phyloP scores from a whole-genome alignment of 2,329 filamentous ascomycete genomes.

The Aspergillus proliferans region DNA sequence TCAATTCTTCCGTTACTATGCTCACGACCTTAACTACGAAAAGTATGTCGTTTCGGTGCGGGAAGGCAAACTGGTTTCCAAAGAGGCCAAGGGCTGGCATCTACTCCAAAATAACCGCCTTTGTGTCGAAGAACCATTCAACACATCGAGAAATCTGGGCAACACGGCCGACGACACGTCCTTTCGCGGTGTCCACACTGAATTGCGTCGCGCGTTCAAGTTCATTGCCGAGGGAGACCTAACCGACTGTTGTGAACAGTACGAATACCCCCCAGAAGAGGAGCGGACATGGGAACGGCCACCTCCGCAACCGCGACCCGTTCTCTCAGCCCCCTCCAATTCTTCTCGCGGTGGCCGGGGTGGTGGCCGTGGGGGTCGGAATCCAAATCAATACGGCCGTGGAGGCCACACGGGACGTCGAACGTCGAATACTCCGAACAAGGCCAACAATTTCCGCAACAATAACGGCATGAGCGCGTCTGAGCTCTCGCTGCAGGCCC shows the following conservation, averaged over 20 bases:
- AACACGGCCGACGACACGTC: constrained; percentile 96
- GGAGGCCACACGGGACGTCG: constrained; percentile 45
- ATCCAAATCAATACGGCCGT: constrained; percentile 44
- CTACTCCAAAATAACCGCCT: constrained; percentile 72
- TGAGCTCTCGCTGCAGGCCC: constrained; percentile 38
- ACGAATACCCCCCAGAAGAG: constrained; percentile 79
- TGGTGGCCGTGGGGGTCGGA: constrained; percentile 44
- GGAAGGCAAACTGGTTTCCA: constrained; percentile 68
- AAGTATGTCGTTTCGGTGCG: constrained; percentile 78
- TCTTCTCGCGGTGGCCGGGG: constrained; percentile 45
- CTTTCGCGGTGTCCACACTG: constrained; percentile 82
- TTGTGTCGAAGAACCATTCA: constrained; percentile 97
- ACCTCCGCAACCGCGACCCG: constrained; percentile 50
- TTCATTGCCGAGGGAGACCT: constrained; percentile 72
- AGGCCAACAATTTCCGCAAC: constrained; percentile 33
- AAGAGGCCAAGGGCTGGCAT: constrained; percentile 85
- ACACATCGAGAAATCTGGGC: constrained; percentile 77
- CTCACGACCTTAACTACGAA: constrained; percentile 86
- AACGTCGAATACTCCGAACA: constrained; percentile 51
- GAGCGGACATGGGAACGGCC: constrained; percentile 52
- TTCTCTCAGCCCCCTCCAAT: constrained; percentile 39
- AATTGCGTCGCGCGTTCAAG: constrained; percentile 83
- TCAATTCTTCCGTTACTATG: constrained; percentile 91
- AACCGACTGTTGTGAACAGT: constrained; percentile 79
- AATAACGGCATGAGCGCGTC: constrained; percentile 30